Conservation (phyloP, 2,329 filamentous ascomycete genomes). For the Fusarium lateritium region DNA sequence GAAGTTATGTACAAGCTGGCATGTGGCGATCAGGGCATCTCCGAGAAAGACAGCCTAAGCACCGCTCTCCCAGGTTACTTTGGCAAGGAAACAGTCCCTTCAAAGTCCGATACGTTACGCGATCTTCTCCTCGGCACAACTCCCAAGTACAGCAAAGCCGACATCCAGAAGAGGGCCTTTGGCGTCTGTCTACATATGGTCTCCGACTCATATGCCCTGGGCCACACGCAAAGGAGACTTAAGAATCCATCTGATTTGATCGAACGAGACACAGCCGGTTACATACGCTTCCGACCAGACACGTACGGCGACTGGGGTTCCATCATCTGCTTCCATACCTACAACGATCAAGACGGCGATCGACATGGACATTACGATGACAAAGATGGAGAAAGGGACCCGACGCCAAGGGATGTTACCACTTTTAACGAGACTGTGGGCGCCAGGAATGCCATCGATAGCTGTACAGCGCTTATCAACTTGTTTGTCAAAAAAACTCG, state of each 20-base stretch:
- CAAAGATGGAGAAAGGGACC: slow-evolving; percentile 14
- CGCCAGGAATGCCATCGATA: slow-evolving; percentile 19
- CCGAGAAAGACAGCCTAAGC: background rate
- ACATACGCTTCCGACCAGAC: slow-evolving; percentile 28
- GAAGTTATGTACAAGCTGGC: slow-evolving; percentile 43
- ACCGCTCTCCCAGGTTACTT: background rate
- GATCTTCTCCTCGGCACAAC: slow-evolving; percentile 33
- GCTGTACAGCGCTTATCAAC: slow-evolving; percentile 20
- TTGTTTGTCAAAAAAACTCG: slow-evolving; percentile 17
- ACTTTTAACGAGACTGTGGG: slow-evolving; percentile 31
- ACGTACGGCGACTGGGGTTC: slow-evolving; percentile 27
- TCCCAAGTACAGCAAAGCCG: slow-evolving; percentile 20
- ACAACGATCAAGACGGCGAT: slow-evolving; percentile 25
- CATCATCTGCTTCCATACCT: slow-evolving; percentile 29
- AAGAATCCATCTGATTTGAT: slow-evolving; percentile 18
- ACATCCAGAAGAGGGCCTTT: slow-evolving; percentile 25
- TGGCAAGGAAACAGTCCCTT: slow-evolving; percentile 9
- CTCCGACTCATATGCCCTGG: slow-evolving; percentile 36
- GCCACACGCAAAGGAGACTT: slow-evolving; percentile 27
- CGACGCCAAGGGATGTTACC: slow-evolving; percentile 13
- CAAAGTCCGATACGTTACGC: slow-evolving; percentile 9
- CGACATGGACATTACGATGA: slow-evolving; percentile 32
- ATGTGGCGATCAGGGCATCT: slow-evolving; percentile 14
- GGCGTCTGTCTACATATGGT: slow-evolving; percentile 37
- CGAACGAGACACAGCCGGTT: slow-evolving; percentile 21